A percentile compares a stretch with the other conserved stretches of the same genome.
phyloP scores from a whole-genome alignment of 768 basidiomycete species.

The Panaeolus papilionaceus region DNA sequence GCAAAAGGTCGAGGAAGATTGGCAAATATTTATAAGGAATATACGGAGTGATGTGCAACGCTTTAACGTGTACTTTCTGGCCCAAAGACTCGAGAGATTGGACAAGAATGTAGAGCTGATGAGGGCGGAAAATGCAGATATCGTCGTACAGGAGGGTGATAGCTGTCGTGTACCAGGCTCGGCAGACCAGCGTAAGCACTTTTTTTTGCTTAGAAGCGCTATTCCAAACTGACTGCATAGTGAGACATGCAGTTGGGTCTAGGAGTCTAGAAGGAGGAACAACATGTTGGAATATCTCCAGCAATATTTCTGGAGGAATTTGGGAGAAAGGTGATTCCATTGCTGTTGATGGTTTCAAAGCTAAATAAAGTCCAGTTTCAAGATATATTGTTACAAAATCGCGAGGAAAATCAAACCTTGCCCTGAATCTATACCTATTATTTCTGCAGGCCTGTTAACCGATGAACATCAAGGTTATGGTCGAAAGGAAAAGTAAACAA shows the following conservation, averaged over 20 bases:
- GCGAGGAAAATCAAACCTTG: not conserved
- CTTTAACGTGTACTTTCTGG: not conserved
- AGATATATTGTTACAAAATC: too few relatives aligned
- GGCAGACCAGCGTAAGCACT: not conserved
- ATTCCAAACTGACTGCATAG: not conserved
- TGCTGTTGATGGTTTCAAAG: not conserved
- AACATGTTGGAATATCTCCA: constrained; percentile 1
- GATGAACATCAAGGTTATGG: not conserved
- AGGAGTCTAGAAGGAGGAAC: not conserved
- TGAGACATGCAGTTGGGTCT: not conserved
- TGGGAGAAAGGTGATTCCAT: not conserved
- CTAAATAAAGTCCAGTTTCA: not conserved
- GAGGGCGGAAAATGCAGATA: not conserved
- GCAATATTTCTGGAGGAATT: constrained; percentile 1
- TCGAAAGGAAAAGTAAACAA: not conserved
- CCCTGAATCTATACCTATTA: not conserved
- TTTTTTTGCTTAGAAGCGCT: constrained; percentile 1
- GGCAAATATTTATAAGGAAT: not conserved
- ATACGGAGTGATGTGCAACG: not conserved
- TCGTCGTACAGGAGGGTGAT: not conserved
- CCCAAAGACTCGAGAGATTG: not conserved
- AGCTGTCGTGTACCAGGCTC: not conserved
- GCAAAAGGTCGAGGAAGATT: not conserved
- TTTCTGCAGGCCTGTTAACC: not conserved
- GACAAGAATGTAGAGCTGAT: not conserved